Percentiles rank a stretch among this genome's conserved stretches.
Evolutionary conservation across 1,284 basidiomycete genomes (phyloP).

Genomic region (Inonotus hispidus): DNA sequence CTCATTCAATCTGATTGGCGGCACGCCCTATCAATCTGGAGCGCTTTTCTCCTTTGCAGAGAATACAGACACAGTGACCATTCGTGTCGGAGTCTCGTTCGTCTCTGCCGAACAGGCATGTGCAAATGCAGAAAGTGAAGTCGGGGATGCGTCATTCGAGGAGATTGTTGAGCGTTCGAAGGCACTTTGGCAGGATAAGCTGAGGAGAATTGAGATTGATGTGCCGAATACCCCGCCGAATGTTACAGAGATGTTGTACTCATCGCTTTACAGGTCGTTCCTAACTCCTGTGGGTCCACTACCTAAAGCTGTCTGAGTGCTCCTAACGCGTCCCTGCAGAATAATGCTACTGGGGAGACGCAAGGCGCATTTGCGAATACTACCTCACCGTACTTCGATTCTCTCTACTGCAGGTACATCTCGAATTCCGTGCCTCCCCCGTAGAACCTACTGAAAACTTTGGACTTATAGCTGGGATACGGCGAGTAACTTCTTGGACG

Average conservation of each 20-base stretch:
- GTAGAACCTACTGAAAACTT: neutral
- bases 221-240: conserved; percentile 51
- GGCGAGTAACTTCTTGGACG: conserved; percentile 39
- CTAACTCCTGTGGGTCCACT: conserved; percentile 56
- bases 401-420: conserved; percentile 57
- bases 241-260: conserved; percentile 66
- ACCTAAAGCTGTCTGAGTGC: neutral
- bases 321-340: conserved; percentile 34
- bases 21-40: conserved; percentile 52
- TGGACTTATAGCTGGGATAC: conserved; percentile 51
- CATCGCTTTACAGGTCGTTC: conserved; percentile 55
- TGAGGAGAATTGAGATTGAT: conserved; percentile 60
- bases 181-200: conserved; percentile 58
- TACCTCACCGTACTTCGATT: conserved; percentile 59
- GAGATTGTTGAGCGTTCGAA: conserved; percentile 47
- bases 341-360: conserved; percentile 63
- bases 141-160: conserved; percentile 52
- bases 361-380: conserved; percentile 57
- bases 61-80: conserved; percentile 41
- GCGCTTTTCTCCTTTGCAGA: conserved; percentile 56
- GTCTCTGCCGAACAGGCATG: conserved; percentile 58
- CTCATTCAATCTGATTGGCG: conserved; percentile 52
- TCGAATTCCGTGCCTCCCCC: neutral
- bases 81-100: conserved; percentile 66
- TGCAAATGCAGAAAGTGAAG: conserved; percentile 57